Conservation (phyloP, 192 early-diverging fungal species). For the Borealophlyctis nickersoniae region DNA sequence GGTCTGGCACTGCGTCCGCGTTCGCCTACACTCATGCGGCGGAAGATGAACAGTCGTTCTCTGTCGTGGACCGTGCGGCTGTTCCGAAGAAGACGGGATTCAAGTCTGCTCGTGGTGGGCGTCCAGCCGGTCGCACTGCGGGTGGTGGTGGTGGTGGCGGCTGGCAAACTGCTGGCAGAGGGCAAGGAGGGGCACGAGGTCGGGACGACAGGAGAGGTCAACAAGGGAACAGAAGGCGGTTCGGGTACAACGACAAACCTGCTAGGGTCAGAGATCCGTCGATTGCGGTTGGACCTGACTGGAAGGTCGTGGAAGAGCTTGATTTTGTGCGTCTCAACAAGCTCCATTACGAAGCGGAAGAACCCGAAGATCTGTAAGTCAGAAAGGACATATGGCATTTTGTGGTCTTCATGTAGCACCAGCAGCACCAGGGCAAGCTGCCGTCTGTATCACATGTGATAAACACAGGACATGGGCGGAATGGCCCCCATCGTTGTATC, state of each 20-base stretch:
- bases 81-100: conserved; percentile 53
- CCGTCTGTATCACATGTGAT: conserved; percentile 17
- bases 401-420: neutral
- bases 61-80: conserved; percentile 78
- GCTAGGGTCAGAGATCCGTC: conserved; percentile 81
- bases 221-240: conserved; percentile 37
- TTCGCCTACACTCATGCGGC: conserved; percentile 82
- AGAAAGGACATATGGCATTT: neutral
- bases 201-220: conserved; percentile 28
- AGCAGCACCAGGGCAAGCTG: too few species aligned
- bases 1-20: conserved; percentile 73
- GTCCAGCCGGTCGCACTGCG: conserved; percentile 16
- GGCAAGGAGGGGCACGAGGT: conserved; percentile 37
- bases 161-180: conserved; percentile 30
- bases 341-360: conserved; percentile 73
- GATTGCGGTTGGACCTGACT: conserved; percentile 82
- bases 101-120: conserved; percentile 22
- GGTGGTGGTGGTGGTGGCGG: conserved; percentile 11
- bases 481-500: too few species aligned
- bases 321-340: conserved; percentile 86
- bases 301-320: conserved; percentile 92
- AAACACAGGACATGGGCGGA: too few species aligned
- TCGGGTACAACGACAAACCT: conserved; percentile 51
- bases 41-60: conserved; percentile 94
- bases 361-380: conserved; percentile 77